Percentiles rank a stretch among this genome's conserved stretches.
Evolutionary conservation across 305 asterid species (phyloP).

Genomic region (Solanum chacoense): DNA sequence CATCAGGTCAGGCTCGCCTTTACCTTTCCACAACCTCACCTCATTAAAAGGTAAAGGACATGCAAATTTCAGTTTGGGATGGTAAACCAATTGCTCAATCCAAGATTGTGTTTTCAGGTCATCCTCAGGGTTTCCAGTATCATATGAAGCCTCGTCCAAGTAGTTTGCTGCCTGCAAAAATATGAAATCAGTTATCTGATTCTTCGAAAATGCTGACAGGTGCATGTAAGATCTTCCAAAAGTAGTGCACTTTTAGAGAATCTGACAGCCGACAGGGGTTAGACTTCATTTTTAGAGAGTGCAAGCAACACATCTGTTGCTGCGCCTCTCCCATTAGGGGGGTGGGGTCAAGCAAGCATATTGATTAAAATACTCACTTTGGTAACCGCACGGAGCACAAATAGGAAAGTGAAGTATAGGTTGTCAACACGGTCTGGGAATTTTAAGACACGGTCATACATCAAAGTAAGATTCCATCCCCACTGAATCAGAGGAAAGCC

Average conservation of each 20-base stretch:
- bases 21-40: slow-evolving; percentile 63
- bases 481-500: slow-evolving; percentile 27
- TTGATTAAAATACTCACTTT: slow-evolving; percentile 33
- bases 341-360: background rate
- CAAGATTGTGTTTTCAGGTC: slow-evolving; percentile 32
- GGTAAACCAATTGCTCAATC: slow-evolving; percentile 36
- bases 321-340: background rate
- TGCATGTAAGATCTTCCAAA: background rate
- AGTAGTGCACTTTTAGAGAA: background rate
- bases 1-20: slow-evolving; percentile 51
- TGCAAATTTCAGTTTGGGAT: slow-evolving; percentile 40
- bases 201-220: background rate
- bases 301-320: background rate
- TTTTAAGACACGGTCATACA: slow-evolving; percentile 53
- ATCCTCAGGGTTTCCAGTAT: slow-evolving; percentile 50
- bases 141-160: slow-evolving; percentile 58
- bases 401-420: slow-evolving; percentile 62
- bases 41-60: slow-evolving; percentile 65
- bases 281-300: background rate
- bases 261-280: background rate
- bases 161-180: slow-evolving; percentile 41
- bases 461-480: slow-evolving; percentile 46
- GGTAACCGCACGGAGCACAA: slow-evolving; percentile 53
- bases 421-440: slow-evolving; percentile 57
- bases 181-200: background rate